These are phyloP conservation scores for Alisma plantagoaquatica DNA, from an alignment of 106 monocot genomes.

Conservation along the genomic window DNA sequence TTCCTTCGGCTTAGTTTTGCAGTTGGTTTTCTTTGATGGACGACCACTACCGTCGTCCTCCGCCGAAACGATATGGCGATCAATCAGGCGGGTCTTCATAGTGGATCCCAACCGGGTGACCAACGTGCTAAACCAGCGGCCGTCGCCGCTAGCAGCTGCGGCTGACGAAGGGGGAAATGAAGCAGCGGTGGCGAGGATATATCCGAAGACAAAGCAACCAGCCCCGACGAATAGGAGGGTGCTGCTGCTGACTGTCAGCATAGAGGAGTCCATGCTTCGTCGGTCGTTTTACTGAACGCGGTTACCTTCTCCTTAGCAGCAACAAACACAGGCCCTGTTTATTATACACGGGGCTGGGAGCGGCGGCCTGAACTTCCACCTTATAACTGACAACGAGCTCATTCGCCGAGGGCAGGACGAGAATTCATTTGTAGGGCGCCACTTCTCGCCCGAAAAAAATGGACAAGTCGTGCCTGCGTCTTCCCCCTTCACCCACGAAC, in stretches of 20 bases:
- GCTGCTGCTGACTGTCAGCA: slow-evolving; percentile 4
- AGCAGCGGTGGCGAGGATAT: slow-evolving; percentile 27
- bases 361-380: too few relatives aligned
- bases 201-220: slow-evolving; percentile 67
- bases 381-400: too few relatives aligned
- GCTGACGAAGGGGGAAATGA: slow-evolving; percentile 1
- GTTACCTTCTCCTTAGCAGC: too few relatives aligned
- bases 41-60: slow-evolving; percentile 11
- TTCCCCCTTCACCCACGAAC: too few relatives aligned
- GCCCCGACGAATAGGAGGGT: slow-evolving; percentile 48
- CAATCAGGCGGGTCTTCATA: slow-evolving; percentile 4
- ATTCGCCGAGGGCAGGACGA: too few relatives aligned
- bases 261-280: neutral
- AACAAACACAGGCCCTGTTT: too few relatives aligned
- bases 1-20: slow-evolving; percentile 9
- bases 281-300: too few relatives aligned
- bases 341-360: too few relatives aligned
- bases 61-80: neutral
- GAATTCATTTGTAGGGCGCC: too few relatives aligned
- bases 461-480: too few relatives aligned
- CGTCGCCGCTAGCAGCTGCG: slow-evolving; percentile 1
- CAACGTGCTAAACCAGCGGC: slow-evolving; percentile 16
- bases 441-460: too few relatives aligned
- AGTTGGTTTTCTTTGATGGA: slow-evolving; percentile 8
- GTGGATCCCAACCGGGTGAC: slow-evolving; percentile 20